phyloP scores from a whole-genome alignment of 805 yeast species.

The Lipomyces kockii region DNA sequence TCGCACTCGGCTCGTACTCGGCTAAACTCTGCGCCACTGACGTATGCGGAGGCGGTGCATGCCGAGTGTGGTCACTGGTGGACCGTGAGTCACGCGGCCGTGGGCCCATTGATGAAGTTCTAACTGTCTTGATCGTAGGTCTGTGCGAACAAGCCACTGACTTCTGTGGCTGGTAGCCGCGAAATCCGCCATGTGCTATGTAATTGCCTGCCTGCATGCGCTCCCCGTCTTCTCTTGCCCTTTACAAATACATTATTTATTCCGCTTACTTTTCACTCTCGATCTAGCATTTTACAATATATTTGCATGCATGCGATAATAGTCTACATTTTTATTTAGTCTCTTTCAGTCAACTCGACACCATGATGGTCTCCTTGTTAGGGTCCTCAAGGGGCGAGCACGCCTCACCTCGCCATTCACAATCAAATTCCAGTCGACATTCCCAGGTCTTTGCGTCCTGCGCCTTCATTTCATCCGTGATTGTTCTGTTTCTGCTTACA shows the following conservation, averaged over 20 bases:
- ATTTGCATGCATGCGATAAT: conserved; percentile 1
- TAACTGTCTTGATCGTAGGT: not conserved
- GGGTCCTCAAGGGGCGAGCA: not conserved
- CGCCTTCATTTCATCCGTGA: conserved; percentile 10
- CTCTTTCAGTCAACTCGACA: not conserved
- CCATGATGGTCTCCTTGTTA: not conserved
- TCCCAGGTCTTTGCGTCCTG: conserved; percentile 10
- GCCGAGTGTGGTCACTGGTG: no score
- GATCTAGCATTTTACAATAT: not conserved
- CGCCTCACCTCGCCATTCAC: not conserved
- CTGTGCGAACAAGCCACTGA: not conserved
- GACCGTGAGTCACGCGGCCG: not conserved
- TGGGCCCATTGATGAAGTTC: no score
- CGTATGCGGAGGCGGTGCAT: not conserved
- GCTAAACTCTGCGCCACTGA: not conserved
- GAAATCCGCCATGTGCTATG: no score
- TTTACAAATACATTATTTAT: not conserved
- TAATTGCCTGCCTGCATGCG: no score
- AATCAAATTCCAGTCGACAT: not conserved
- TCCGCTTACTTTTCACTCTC: not conserved
- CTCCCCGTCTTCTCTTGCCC: not conserved
- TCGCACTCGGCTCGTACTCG: not conserved
- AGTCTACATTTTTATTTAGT: not conserved
- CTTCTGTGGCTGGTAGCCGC: not conserved
- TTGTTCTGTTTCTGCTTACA: conserved; percentile 13